Evolutionary conservation across 2,329 filamentous ascomycete genomes (phyloP), one percentile per base, ranked within the genome.

Genomic region (Ceratocystis cubensis): DNA sequence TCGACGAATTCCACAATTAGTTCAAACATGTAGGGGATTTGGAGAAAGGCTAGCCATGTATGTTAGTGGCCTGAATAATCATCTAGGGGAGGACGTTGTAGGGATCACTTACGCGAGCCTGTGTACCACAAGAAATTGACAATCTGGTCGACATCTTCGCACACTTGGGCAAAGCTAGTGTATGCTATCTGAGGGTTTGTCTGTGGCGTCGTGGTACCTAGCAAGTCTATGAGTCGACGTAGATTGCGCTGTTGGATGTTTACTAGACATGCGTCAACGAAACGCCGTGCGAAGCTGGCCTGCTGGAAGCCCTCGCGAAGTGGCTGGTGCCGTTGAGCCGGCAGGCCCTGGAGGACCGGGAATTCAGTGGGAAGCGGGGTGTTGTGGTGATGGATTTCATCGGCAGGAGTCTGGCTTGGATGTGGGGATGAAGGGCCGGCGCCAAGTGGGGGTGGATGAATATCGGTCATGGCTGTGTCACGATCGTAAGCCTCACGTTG

Each of bases 81-180:
- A 56, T 25, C 45, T 41, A 41, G 2, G 37, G 37, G 37, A 15
- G 37, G 37, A 5, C 10, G 10, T 41, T 45, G 33, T 4, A 6
- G 25, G 22, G 3, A 20, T 4, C 37, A 74, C 89, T 74, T 79
- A 91, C 91, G 91, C 25, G 92, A 96, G 8, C 88, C 90, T 37
- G 87, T 90, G 25, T 90, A 82, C 93, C 93, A 97, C 4, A 96
- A 76, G 6, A 95, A 82, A 74, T 95, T 88, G 17, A 96, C 77
- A 13, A 96, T 74, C 5, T 81, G 80, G 66, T 92, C 88, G 0
- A 96, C 75, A 72, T 96, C 91, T 66, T 78, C 82, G 65, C 84
- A 89, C 3, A 91, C 82, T 72, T 92, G 87, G 63, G 78, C 79
- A 73, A 93, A 88, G 64, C 76, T 83, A 65, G 78, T 75, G 72